A percentile compares a stretch with the other conserved stretches of the same genome.
Evolutionary conservation across 495 filamentous ascomycete genomes (phyloP).

Genomic region (Neurospora sp.): DNA sequence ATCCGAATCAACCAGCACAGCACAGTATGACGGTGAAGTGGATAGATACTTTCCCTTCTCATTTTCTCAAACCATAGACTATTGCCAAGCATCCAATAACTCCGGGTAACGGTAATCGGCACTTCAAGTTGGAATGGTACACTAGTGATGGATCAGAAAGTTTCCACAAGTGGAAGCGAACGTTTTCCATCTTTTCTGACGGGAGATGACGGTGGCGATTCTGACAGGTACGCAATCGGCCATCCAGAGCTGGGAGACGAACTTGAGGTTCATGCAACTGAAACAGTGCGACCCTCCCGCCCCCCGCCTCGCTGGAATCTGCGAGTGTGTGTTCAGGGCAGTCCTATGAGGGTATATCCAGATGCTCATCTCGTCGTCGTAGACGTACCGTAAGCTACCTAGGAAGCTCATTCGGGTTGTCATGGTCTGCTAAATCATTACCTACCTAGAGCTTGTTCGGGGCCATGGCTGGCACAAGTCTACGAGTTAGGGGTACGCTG

Average conservation of each 20-base stretch:
- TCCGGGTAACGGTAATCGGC: background rate
- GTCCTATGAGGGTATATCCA: background rate
- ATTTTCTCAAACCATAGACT: background rate
- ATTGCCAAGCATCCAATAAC: background rate
- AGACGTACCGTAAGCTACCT: background rate
- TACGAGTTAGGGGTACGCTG: background rate
- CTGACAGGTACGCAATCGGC: background rate
- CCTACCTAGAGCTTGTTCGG: background rate
- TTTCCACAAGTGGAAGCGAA: background rate
- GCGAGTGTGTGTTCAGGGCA: background rate
- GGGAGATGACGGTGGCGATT: background rate
- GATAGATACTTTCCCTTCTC: background rate
- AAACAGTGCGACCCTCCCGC: background rate
- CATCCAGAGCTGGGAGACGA: background rate
- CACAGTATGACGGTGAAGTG: background rate
- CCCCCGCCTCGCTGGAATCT: background rate
- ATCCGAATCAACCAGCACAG: background rate
- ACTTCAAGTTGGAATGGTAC: background rate
- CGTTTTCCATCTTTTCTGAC: background rate
- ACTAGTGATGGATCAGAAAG: background rate
- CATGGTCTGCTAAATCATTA: background rate
- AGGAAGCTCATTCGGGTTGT: background rate
- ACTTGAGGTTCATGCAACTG: background rate
- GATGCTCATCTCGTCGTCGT: background rate
- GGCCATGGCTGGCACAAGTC: background rate